Evolutionary conservation across 179 eudicot species (phyloP), one percentile per base, ranked within the genome.

Genomic region (Heliamphora pulchella): DNA sequence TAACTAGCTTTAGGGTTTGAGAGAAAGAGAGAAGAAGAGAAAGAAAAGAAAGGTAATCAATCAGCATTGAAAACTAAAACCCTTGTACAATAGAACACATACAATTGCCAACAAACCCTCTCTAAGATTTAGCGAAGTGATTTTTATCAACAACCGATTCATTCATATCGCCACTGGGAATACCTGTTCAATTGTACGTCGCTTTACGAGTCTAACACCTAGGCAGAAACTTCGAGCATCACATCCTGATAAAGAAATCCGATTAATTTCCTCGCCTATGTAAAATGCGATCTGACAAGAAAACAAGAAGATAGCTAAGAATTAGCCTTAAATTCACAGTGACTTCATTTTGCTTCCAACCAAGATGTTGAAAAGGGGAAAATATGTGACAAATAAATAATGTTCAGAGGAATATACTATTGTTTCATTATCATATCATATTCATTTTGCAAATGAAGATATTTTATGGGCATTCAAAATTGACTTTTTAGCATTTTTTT

Each of bases 201-300:
- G 87, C 61, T 84, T 91, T 51, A 92, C 90, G 58, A 92, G 65
- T 78, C 97, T 88, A 48, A 92, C 94, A 63, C 94, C 94, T 51
- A 89, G n/a, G 86, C 91, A 91, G 79, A 92, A 92, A 39, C 76
- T 82, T 81, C 97, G 94, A 73, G 91, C 86, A 87, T 92, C 97
- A 82, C 86, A 83, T 78, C 91, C 92, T 81, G 90, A 81, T 79
- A 92, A 81, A 75, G 89, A 88, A 65, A 92, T 92, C 82, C 87
- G 88, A 84, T 92, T 91, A 78, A 87, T 79, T 81, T 92, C 92
- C 64, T 88, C 91, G 66, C 80, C 78, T 72, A 86, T 81, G 81
- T 44, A 88, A 46, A 84, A 78, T 44, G 96, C 83, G 71, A 92
- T 87, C 96, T 92, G 91, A 80, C 79, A 74, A 55, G 65, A 51